These are phyloP conservation scores for Penicillium samsonianum DNA, from an alignment of 495 filamentous ascomycete species.

Conservation along the genomic window DNA sequence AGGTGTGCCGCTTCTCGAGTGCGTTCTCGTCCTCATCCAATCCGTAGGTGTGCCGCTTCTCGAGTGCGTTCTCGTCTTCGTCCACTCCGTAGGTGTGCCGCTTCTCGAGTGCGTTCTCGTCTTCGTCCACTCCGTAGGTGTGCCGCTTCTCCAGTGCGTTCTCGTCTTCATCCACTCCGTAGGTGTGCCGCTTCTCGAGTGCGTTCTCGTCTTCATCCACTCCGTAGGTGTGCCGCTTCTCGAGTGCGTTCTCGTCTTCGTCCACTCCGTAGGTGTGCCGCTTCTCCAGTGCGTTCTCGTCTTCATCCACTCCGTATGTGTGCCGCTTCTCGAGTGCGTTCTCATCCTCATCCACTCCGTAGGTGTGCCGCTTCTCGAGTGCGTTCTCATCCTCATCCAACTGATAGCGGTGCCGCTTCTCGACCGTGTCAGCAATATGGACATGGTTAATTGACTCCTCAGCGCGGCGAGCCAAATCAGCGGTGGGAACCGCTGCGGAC, in stretches of 20 bases:
- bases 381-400: background rate
- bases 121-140: background rate
- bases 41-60: background rate
- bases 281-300: background rate
- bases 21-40: background rate
- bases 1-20: background rate
- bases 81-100: background rate
- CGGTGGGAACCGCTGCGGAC: constrained; percentile 1
- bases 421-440: background rate
- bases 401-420: background rate
- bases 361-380: background rate
- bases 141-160: background rate
- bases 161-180: background rate
- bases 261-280: background rate
- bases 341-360: background rate
- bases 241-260: background rate
- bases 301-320: background rate
- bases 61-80: background rate
- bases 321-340: background rate
- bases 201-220: background rate
- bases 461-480: constrained; percentile 1
- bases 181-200: background rate
- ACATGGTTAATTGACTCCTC: background rate
- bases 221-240: background rate
- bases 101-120: constrained; percentile 1